Evolutionary conservation across 2,329 filamentous ascomycete genomes (phyloP), one percentile per base, ranked within the genome.

Genomic region (Pyrenochaeta sp.): DNA sequence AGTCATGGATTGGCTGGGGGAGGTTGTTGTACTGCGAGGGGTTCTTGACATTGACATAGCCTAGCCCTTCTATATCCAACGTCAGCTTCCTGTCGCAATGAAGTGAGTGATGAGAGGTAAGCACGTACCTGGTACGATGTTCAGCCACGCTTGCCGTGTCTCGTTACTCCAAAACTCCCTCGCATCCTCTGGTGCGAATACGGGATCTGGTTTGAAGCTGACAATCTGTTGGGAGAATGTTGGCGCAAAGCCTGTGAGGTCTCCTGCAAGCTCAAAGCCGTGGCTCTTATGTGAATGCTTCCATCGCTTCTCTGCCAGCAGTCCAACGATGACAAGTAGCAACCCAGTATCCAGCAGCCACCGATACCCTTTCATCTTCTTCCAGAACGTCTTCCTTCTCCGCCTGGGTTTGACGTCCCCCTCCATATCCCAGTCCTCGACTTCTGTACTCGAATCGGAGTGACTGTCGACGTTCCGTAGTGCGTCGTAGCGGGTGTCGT

Each of bases 161-260:
- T 68, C 61, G 15, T 55, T 55, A n/a, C 60, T 61, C 67, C 67
- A 74, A 21, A 73, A 73, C n/a, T 63, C 58, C 1, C 57, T 54
- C 12, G 68, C 57, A 23, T 73, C 62, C 23, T 72, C 64, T 1
- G 72, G 72, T 17, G 64, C 66, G 48, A 73, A 73, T 0, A 51
- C 32, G 7, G 52, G 21, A 17, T 68, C 53, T 7, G 68, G 68
- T 39, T 54, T 60, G 52, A 73, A 73, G 10, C 45, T 64, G 7
- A 64, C 54, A 36, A 73, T 67, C 35, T 73, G 67, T 41, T 73
- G 69, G 1, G 67, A 68, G 45, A 74, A 74, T n/a, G 4, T 54
- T n/a, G 71, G 71, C 15, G 68, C 68, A 53, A 73, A 74, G 4
- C 70, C 69, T 20, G 69, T 67, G 1, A 73, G 51, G 30, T 74